Conservation (phyloP, 208 protist species). For the Trypanosoma brucei region DNA sequence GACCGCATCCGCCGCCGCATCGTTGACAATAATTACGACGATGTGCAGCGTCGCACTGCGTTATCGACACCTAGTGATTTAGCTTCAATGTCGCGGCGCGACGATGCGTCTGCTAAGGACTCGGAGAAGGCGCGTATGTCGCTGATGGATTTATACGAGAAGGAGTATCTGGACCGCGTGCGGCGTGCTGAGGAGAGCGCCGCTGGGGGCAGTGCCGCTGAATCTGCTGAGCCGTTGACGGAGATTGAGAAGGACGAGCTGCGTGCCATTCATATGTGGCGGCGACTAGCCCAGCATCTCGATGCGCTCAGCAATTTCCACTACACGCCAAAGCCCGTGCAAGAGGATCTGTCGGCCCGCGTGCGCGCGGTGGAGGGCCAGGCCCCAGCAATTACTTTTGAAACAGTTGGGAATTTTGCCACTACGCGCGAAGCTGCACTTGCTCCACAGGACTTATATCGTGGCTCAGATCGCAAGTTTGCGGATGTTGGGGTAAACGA, state of each 20-base stretch:
- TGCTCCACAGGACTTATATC: conserved; percentile 87
- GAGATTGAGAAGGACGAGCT: conserved; percentile 90
- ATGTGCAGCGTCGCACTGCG: conserved; percentile 57
- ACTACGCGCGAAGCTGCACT: conserved; percentile 69
- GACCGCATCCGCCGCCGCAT: conserved; percentile 87
- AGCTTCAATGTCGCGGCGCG: conserved; percentile 33
- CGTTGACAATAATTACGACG: conserved; percentile 70
- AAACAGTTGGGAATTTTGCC: conserved; percentile 81
- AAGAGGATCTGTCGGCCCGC: conserved; percentile 79
- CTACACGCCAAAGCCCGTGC: conserved; percentile 87
- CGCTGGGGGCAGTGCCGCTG: conserved; percentile 23
- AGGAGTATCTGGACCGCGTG: conserved; percentile 82
- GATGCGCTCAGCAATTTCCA: conserved; percentile 90
- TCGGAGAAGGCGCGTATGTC: conserved; percentile 87
- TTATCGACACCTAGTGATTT: conserved; percentile 64
- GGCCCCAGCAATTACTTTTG: conserved; percentile 77
- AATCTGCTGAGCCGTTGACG: conserved; percentile 76
- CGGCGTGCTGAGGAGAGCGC: conserved; percentile 54
- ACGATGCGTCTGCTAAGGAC: conserved; percentile 45
- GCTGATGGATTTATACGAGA: conserved; percentile 90
- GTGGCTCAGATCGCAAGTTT: conserved; percentile 47
- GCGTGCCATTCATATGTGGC: conserved; percentile 88
- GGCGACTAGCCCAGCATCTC: conserved; percentile 82
- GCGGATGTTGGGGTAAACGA: conserved; percentile 70
- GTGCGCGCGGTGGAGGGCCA: conserved; percentile 82